phyloP scores from a whole-genome alignment of 2,329 filamentous ascomycete species.

The Metarhizium robertsii region DNA sequence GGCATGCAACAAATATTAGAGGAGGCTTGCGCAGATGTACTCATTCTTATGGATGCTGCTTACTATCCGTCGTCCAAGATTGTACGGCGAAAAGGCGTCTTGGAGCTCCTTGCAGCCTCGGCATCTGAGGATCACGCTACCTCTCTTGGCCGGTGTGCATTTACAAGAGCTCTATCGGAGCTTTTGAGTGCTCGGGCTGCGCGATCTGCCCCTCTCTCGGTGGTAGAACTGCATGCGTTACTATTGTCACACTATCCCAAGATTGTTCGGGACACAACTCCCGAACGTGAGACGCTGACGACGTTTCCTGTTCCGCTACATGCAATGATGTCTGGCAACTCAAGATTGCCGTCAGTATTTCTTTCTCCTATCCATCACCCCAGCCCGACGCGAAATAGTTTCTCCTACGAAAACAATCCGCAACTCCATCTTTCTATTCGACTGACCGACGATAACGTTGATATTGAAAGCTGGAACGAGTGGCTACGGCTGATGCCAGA shows the following conservation, averaged over 20 bases:
- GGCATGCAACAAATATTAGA: conserved; percentile 48
- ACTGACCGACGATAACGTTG: conserved; percentile 40
- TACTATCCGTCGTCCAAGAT: conserved; percentile 47
- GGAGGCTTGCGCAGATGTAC: conserved; percentile 43
- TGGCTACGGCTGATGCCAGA: conserved; percentile 51
- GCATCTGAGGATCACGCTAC: conserved; percentile 41
- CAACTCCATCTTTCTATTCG: conserved; percentile 42
- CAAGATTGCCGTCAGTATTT: conserved; percentile 46
- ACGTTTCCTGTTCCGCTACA: conserved; percentile 46
- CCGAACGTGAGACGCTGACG: conserved; percentile 36
- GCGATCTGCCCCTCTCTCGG: conserved; percentile 37
- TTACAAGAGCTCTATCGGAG: conserved; percentile 41
- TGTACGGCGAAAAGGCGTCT: conserved; percentile 40
- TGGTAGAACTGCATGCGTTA: conserved; percentile 43
- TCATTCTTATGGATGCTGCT: conserved; percentile 50
- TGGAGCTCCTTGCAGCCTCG: conserved; percentile 48
- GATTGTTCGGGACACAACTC: conserved; percentile 39
- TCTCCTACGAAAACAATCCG: conserved; percentile 33
- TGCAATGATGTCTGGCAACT: conserved; percentile 44
- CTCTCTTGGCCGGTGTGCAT: conserved; percentile 39
- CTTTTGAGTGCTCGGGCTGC: conserved; percentile 38
- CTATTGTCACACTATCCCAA: conserved; percentile 43
- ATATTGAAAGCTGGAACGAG: conserved; percentile 46
- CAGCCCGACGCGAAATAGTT: conserved; percentile 26
- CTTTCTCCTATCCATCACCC: conserved; percentile 40